Conservation (phyloP, 2,329 filamentous ascomycete species). For the Fonsecaea monophora region DNA sequence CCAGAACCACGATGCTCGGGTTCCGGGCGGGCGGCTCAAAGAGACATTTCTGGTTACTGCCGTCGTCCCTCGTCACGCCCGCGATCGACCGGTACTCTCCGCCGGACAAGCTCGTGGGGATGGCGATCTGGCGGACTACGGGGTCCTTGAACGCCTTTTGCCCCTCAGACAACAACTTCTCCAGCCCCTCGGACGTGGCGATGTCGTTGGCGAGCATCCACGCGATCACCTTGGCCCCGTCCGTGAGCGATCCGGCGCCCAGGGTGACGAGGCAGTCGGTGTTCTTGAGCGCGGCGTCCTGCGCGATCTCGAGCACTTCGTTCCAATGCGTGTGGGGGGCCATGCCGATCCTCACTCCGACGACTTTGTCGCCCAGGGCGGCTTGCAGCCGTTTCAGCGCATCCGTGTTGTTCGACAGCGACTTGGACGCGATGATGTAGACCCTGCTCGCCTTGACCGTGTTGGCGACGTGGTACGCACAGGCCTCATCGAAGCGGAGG, state of each 20-base stretch:
- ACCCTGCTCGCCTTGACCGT: slow-evolving; percentile 55
- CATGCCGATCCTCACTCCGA: slow-evolving; percentile 59
- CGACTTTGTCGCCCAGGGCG: slow-evolving; percentile 53
- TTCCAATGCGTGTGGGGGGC: slow-evolving; percentile 62
- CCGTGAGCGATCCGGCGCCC: slow-evolving; percentile 63
- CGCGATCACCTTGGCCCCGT: slow-evolving; percentile 61
- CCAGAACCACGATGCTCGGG: slow-evolving; percentile 62
- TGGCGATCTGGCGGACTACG: slow-evolving; percentile 42
- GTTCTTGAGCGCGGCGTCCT: slow-evolving; percentile 25
- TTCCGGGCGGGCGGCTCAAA: slow-evolving; percentile 51
- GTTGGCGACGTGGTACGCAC: slow-evolving; percentile 53
- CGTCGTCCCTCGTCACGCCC: slow-evolving; percentile 43
- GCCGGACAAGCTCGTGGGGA: slow-evolving; percentile 53
- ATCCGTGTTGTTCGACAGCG: slow-evolving; percentile 57
- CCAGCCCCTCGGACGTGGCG: slow-evolving; percentile 48
- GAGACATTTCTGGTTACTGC: slow-evolving; percentile 44
- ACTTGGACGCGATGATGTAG: slow-evolving; percentile 61
- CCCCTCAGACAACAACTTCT: slow-evolving; percentile 44
- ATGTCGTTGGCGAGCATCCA: slow-evolving; percentile 59
- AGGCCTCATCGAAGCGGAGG: slow-evolving; percentile 54
- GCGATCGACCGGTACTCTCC: slow-evolving; percentile 53
- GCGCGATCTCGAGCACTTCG: slow-evolving; percentile 58
- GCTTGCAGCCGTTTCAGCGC: slow-evolving; percentile 51
- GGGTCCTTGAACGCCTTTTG: slow-evolving; percentile 27
- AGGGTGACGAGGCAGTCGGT: slow-evolving; percentile 61